Conservation (phyloP, 768 basidiomycete genomes). For the Psilocybe cyanescens region DNA sequence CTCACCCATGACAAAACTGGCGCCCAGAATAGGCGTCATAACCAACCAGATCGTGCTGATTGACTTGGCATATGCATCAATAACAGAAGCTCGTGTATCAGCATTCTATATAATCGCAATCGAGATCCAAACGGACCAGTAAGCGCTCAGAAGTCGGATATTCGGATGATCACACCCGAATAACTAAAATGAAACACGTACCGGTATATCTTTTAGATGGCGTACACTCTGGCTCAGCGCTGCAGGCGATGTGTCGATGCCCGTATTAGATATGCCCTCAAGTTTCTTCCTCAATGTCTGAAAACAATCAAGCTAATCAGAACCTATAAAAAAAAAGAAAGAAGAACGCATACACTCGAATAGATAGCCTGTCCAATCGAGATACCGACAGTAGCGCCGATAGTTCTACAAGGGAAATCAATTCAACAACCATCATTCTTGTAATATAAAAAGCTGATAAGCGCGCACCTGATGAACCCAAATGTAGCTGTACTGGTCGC, state of each 20-base stretch:
- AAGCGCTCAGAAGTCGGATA: neutral
- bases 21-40: constrained; percentile 58
- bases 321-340: constrained; percentile 1
- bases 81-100: constrained; percentile 46
- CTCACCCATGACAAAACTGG: constrained; percentile 55
- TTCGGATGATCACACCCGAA: neutral
- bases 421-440: constrained; percentile 6
- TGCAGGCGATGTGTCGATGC: constrained; percentile 40
- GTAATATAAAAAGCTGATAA: no score
- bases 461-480: constrained; percentile 62
- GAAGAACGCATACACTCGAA: constrained; percentile 47
- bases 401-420: constrained; percentile 42
- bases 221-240: constrained; percentile 50
- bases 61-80: constrained; percentile 66
- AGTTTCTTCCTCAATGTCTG: constrained; percentile 43
- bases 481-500: constrained; percentile 78
- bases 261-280: constrained; percentile 34
- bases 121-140: neutral
- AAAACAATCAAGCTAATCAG: neutral
- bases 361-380: constrained; percentile 76
- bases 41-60: constrained; percentile 71
- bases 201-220: constrained; percentile 46
- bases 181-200: constrained; percentile 26
- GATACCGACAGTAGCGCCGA: constrained; percentile 81
- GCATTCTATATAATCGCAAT: constrained; percentile 45